phyloP scores from a whole-genome alignment of 441 rosid species.

The Gossypium davidsonii region DNA sequence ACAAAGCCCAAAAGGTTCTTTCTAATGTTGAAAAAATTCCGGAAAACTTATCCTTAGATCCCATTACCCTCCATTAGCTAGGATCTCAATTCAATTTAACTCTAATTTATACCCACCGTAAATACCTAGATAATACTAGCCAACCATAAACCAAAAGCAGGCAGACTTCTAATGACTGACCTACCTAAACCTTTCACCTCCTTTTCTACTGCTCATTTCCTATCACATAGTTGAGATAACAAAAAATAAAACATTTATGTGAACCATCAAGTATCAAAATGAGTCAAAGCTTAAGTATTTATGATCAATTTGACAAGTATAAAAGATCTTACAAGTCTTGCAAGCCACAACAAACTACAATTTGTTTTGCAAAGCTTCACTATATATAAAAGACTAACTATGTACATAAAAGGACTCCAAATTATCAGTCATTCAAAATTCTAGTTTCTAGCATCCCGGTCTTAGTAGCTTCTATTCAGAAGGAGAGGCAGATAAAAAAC shows the following conservation, averaged over 20 bases:
- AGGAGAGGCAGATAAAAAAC: constrained; percentile 12
- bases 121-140: not conserved
- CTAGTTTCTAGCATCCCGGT: constrained; percentile 2
- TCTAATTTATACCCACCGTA: not conserved
- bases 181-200: not conserved
- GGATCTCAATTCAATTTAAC: not conserved
- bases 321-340: not conserved
- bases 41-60: not conserved
- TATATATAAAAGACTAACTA: not conserved
- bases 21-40: not conserved
- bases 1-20: not conserved
- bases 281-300: not conserved
- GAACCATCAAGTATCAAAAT: not conserved
- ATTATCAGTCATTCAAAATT: not conserved
- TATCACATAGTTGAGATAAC: not conserved
- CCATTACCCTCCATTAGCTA: not conserved
- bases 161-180: not conserved
- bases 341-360: not conserved
- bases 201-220: not conserved
- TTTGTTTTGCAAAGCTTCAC: not conserved
- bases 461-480: constrained; percentile 1
- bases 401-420: not conserved
- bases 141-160: not conserved
- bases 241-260: not conserved
- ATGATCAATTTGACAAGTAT: not conserved